Evolutionary conservation across 2,329 filamentous ascomycete genomes (phyloP).

Genomic region (Botryotinia globosa): DNA sequence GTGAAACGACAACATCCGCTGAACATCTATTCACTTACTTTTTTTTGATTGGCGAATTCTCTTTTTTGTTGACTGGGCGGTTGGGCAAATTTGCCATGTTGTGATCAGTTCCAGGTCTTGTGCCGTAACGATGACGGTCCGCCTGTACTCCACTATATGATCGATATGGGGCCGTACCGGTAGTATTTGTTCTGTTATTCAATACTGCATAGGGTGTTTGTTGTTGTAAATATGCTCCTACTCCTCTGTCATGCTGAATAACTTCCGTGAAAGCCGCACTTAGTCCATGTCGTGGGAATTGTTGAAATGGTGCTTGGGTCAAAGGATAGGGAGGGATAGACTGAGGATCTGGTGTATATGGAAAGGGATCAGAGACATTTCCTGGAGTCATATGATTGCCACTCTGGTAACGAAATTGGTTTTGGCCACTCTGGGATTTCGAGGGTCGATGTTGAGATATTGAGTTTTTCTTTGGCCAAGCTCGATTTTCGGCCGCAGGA

Average conservation of each 20-base stretch:
- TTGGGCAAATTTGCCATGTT: background rate
- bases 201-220: background rate
- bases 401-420: background rate
- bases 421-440: slow-evolving; percentile 13
- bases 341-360: background rate
- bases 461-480: slow-evolving; percentile 3
- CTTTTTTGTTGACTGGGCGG: slow-evolving; percentile 8
- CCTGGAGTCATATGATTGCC: background rate
- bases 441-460: slow-evolving; percentile 17
- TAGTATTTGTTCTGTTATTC: background rate
- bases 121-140: background rate
- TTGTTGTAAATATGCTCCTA: slow-evolving; percentile 10
- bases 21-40: background rate
- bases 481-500: background rate
- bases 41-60: slow-evolving; percentile 16
- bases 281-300: background rate
- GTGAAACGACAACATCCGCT: background rate
- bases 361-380: background rate
- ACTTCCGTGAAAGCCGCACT: slow-evolving; percentile 12
- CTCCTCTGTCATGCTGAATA: slow-evolving; percentile 17
- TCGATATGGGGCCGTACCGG: background rate
- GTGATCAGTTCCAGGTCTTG: background rate
- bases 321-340: background rate
- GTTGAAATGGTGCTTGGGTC: background rate
- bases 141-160: background rate